Evolutionary conservation across 768 basidiomycete species (phyloP).

Genomic region (Podaxis sp.): DNA sequence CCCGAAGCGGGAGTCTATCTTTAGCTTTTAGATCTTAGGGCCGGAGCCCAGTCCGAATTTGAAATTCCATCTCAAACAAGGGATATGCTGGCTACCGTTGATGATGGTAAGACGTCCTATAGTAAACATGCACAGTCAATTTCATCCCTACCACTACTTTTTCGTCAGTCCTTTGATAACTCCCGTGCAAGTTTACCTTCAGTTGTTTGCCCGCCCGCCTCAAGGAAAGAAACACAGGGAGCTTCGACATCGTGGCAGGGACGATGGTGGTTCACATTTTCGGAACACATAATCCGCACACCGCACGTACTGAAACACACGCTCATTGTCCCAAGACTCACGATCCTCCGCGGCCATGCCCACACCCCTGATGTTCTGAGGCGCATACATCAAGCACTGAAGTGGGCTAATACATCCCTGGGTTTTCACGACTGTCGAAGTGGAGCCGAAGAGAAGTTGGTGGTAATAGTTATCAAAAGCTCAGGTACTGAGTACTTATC

Average conservation of each 20-base stretch:
- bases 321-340: neutral
- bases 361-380: neutral
- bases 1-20: neutral
- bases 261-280: too few relatives aligned
- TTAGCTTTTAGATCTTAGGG: too few relatives aligned
- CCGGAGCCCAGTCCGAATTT: neutral
- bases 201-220: too few relatives aligned
- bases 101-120: too few relatives aligned
- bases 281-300: too few relatives aligned
- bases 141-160: too few relatives aligned
- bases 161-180: too few relatives aligned
- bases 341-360: neutral
- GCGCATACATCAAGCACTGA: neutral
- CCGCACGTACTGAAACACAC: neutral
- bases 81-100: neutral
- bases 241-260: too few relatives aligned
- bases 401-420: neutral
- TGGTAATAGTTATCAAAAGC: neutral
- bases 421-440: conserved; percentile 3
- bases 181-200: too few relatives aligned
- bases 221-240: too few relatives aligned
- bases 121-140: too few relatives aligned
- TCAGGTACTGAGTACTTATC: neutral
- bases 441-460: conserved; percentile 5
- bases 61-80: neutral